Evolutionary conservation across 1,284 basidiomycete genomes (phyloP).

Genomic region (Ustilago shanxiensis): DNA sequence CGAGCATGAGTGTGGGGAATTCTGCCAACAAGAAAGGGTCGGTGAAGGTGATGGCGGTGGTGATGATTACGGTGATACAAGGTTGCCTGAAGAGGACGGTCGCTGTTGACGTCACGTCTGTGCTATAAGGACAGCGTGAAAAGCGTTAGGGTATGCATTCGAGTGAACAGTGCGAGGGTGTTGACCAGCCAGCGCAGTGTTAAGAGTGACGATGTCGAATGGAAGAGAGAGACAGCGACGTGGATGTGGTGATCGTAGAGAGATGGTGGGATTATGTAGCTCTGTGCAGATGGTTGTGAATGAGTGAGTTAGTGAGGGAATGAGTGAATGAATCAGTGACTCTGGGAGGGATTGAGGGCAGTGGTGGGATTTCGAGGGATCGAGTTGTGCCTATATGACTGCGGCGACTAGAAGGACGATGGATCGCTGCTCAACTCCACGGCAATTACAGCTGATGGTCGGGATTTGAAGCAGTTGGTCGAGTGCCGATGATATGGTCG

Average conservation of each 20-base stretch:
- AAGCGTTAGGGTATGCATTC: background rate
- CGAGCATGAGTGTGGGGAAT: background rate
- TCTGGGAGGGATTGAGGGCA: no score
- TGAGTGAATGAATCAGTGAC: no score
- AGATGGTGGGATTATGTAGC: background rate
- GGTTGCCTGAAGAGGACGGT: background rate
- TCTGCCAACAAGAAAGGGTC: no score
- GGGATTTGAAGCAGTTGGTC: no score
- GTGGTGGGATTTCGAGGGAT: no score
- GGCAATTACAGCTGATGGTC: no score
- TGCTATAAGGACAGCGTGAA: background rate
- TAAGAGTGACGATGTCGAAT: background rate
- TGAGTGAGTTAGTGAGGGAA: no score
- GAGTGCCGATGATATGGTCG: background rate
- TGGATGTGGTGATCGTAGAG: background rate
- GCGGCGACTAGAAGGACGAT: background rate
- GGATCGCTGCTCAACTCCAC: background rate
- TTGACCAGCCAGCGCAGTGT: background rate
- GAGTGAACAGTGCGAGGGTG: background rate
- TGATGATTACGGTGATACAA: no score
- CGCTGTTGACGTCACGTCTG: background rate
- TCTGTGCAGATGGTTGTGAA: background rate
- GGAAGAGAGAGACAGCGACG: background rate
- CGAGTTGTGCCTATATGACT: no score
- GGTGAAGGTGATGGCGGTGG: background rate